A percentile compares a stretch with the other conserved stretches of the same genome.
phyloP scores from a whole-genome alignment of 371 early-diverging fungal species.

The Apophysomyces elegans region DNA sequence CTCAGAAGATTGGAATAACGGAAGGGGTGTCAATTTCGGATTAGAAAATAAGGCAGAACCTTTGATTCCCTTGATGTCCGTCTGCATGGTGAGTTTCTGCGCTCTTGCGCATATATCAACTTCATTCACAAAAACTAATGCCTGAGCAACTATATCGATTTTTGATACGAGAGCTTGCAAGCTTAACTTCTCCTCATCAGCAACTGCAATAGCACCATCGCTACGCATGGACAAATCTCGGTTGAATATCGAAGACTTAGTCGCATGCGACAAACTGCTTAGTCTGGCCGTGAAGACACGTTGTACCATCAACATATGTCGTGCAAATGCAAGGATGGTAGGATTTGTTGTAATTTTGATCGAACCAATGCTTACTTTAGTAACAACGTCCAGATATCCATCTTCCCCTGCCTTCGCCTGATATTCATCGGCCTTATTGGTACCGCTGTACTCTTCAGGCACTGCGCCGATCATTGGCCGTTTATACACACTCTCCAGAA shows the following conservation, averaged over 20 bases:
- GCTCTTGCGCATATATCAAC: conserved; percentile 52
- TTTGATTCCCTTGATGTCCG: conserved; percentile 38
- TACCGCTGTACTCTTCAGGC: background rate
- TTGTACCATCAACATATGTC: conserved; percentile 75
- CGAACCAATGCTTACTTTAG: conserved; percentile 50
- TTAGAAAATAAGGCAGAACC: conserved; percentile 52
- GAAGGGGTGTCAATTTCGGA: conserved; percentile 41
- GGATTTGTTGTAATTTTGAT: conserved; percentile 64
- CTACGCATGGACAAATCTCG: background rate
- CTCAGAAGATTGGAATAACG: conserved; percentile 29
- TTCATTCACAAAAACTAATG: conserved; percentile 35
- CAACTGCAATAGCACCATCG: background rate
- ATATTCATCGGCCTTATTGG: conserved; percentile 25
- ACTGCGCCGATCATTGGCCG: conserved; percentile 24
- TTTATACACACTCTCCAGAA: conserved; percentile 42
- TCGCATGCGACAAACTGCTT: conserved; percentile 35
- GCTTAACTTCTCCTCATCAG: conserved; percentile 20
- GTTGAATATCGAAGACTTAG: conserved; percentile 9
- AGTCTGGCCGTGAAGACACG: conserved; percentile 67
- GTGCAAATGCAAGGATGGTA: conserved; percentile 71
- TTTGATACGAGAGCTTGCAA: conserved; percentile 33
- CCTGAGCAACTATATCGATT: conserved; percentile 50
- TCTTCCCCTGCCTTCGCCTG: conserved; percentile 20
- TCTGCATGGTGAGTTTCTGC: conserved; percentile 49
- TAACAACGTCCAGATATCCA: conserved; percentile 58